Percentiles rank a stretch among this genome's conserved stretches.
These are phyloP conservation scores for Penicillium glabrum DNA, from an alignment of 2,329 filamentous ascomycete species.

Conservation along the genomic window DNA sequence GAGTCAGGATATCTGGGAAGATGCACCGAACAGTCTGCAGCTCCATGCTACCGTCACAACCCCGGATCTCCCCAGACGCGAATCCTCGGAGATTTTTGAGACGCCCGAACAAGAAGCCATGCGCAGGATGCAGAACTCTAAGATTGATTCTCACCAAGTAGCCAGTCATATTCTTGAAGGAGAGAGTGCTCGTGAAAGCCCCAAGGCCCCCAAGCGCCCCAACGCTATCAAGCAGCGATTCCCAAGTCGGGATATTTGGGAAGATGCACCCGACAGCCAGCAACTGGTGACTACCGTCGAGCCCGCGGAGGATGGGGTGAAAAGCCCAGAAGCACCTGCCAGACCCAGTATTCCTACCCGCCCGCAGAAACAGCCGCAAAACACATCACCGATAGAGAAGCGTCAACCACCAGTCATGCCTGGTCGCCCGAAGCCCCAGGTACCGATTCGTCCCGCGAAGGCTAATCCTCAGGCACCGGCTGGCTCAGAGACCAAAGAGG, in stretches of 20 bases:
- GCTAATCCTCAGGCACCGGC: conserved; percentile 27
- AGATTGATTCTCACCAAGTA: conserved; percentile 37
- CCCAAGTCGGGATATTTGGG: conserved; percentile 91
- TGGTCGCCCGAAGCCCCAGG: conserved; percentile 62
- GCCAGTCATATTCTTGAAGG: conserved; percentile 35
- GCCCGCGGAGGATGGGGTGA: conserved; percentile 54
- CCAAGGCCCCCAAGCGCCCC: conserved; percentile 46
- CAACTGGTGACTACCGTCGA: conserved; percentile 69
- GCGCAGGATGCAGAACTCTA: conserved; percentile 41
- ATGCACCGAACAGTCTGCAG: conserved; percentile 82
- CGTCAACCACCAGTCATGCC: conserved; percentile 55
- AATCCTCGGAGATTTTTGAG: conserved; percentile 43
- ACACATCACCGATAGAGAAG: conserved; percentile 49
- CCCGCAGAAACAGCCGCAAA: conserved; percentile 35
- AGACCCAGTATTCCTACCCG: conserved; percentile 36
- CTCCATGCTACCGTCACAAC: conserved; percentile 78
- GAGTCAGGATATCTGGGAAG: conserved; percentile 96
- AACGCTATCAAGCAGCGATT: conserved; percentile 66
- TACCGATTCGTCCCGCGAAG: conserved; percentile 67
- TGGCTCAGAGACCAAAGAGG: conserved; percentile 32
- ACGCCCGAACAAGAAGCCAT: conserved; percentile 51
- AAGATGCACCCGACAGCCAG: conserved; percentile 84
- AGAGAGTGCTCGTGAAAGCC: conserved; percentile 22
- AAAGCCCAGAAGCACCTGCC: conserved; percentile 35
- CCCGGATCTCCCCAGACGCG: conserved; percentile 61